These are phyloP conservation scores for Backusella sp. DNA, from an alignment of 192 early-diverging fungal species.

Conservation along the genomic window DNA sequence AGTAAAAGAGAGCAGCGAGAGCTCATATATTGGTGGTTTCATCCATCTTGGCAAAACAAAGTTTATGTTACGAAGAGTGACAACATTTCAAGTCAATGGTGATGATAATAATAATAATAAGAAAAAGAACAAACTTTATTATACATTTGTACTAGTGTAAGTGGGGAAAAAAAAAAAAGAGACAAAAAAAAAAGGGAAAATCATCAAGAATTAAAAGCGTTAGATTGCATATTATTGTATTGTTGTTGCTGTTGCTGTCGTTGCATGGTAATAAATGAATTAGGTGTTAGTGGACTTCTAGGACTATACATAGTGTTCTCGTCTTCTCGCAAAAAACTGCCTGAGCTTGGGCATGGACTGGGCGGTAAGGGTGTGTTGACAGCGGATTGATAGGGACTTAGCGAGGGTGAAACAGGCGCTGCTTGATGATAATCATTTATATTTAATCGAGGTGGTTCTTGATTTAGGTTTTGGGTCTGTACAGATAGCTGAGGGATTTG, in stretches of 20 bases:
- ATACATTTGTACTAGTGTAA: not conserved
- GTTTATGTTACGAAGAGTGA: not conserved
- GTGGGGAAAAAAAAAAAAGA: not conserved
- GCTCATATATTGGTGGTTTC: no score
- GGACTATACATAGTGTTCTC: not conserved
- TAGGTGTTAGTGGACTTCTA: constrained; percentile 12
- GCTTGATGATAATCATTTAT: constrained; percentile 1
- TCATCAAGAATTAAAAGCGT: constrained; percentile 3
- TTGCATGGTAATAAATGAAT: not conserved
- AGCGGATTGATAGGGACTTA: constrained; percentile 44
- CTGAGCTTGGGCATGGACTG: constrained; percentile 25
- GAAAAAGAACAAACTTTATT: no score
- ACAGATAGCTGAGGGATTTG: constrained; percentile 22
- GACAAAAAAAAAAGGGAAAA: not conserved
- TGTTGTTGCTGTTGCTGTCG: not conserved
- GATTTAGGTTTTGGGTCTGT: constrained; percentile 33
- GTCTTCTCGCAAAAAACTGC: not conserved
- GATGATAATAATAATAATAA: not conserved
- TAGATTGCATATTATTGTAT: not conserved
- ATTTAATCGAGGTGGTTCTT: not conserved
- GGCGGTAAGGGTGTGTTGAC: constrained; percentile 55
- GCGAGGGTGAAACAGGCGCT: constrained; percentile 15
- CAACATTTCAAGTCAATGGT: not conserved
- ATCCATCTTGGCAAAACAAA: not conserved
- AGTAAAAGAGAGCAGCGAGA: no score